Evolutionary conservation across 116 monocot genomes (phyloP), one percentile per base, ranked within the genome.

Genomic region (Iris pallida): DNA sequence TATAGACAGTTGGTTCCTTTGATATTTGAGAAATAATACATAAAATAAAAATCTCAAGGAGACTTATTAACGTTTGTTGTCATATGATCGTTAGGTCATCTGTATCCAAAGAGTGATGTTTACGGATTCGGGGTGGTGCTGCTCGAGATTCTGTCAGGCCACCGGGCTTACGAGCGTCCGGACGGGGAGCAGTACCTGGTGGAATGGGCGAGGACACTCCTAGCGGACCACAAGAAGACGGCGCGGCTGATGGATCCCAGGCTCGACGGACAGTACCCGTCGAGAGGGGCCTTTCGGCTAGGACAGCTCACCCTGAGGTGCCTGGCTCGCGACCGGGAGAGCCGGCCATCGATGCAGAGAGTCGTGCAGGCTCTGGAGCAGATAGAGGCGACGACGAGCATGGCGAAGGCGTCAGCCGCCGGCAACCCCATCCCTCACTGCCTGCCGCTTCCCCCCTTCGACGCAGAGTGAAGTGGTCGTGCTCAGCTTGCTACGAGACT

Each of bases 81-180:
- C 30, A 30, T 30, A 30, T 30, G 30, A 30, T 30, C 30, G 30
- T 3, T 30, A 61, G 61, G 61, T 41, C 61, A 61, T 61, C 20
- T 58, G 16, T 58, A 16, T 58, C 10, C 20, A 5, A 58, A 58
- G 20, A 58, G 18, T 16, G 58, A 61, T 61, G 61, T 61, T 10
- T 61, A 61, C n/a, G 61, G 61, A 7, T 61, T 61, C n/a, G 61
- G 61, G 3, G 61, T 61, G 13, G 40, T 61, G 10, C 30, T 61
- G 61, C 61, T 61, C 10, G 61, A 61, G 18, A 61, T 20, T 20
- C 61, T 61, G 5, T 20, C 61, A 4, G 61, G 61, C 40, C 61
- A 41, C 10, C 30, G 61, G 41, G 61, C 61, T 7, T 12, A 5
- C 12, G 61, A 61, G 5, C 41, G 61, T 61, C 61, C 61, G 10